Evolutionary conservation across 2,329 filamentous ascomycete genomes (phyloP).

Genomic region (Cercospora zeae-maydis): DNA sequence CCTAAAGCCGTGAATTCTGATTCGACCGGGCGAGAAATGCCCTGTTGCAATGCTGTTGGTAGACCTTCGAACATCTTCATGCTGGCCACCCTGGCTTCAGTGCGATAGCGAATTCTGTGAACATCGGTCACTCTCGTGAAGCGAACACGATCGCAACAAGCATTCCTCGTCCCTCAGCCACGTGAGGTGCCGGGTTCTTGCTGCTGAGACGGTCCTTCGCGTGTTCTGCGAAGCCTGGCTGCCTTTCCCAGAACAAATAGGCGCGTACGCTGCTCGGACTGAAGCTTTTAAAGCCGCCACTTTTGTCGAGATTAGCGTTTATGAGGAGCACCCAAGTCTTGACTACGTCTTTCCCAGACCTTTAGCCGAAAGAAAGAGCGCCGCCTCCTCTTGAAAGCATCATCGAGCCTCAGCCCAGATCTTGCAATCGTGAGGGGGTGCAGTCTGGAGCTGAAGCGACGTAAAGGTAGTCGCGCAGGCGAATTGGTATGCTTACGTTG

Average conservation of each 20-base stretch:
- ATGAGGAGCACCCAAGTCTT: no score
- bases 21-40: not conserved
- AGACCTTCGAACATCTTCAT: not conserved
- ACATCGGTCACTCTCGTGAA: not conserved
- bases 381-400: no score
- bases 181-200: not conserved
- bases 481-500: no score
- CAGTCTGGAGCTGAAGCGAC: no score
- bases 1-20: not conserved
- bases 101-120: not conserved
- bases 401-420: no score
- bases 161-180: not conserved
- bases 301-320: not conserved
- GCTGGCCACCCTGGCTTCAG: not conserved
- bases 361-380: no score
- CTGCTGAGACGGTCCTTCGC: not conserved
- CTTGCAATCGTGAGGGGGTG: no score
- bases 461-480: no score
- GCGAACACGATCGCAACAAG: not conserved
- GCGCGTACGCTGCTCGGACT: not conserved
- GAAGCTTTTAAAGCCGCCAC: not conserved
- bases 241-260: not conserved
- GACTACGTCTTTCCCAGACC: no score
- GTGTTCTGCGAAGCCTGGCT: not conserved
- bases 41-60: not conserved